Percentiles rank a stretch among this genome's conserved stretches.
Conservation (phyloP, 2,329 filamentous ascomycete genomes). For the Nigrospora sphaerica region DNA sequence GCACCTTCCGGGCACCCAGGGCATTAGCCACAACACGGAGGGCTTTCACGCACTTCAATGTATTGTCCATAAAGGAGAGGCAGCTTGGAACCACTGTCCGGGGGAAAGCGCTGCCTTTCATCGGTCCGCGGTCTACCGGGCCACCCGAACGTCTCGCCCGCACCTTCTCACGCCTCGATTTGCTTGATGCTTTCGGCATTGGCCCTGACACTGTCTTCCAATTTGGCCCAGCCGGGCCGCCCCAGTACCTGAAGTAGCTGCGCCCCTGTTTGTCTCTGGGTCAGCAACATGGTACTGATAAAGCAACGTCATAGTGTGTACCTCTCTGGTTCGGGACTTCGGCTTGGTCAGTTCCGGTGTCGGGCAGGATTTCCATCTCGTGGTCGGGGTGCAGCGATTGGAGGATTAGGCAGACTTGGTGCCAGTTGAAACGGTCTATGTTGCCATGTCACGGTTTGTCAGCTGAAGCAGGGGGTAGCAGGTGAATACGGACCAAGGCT, state of each 20-base stretch:
- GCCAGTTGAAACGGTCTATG: constrained; percentile 19
- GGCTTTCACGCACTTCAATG: no score
- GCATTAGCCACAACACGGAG: no score
- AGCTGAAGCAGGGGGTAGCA: no score
- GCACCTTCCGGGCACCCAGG: no score
- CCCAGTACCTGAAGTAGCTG: constrained; percentile 12
- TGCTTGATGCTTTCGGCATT: constrained; percentile 14
- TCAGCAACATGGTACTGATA: no score
- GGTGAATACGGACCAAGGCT: no score
- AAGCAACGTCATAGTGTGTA: not conserved
- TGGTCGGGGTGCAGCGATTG: constrained; percentile 17
- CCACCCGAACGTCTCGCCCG: no score
- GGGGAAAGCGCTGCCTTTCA: no score
- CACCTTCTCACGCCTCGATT: not conserved
- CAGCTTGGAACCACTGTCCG: no score
- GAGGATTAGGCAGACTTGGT: constrained; percentile 18
- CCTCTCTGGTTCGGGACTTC: constrained; percentile 20
- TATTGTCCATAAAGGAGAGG: no score
- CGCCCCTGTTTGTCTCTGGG: not conserved
- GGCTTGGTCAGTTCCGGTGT: constrained; percentile 20
- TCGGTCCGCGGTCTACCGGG: no score
- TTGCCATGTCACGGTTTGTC: no score
- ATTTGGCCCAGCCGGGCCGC: constrained; percentile 9
- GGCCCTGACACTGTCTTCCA: constrained; percentile 14
- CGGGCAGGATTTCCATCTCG: constrained; percentile 12